These are phyloP conservation scores for Colletotrichum melonis DNA, from an alignment of 2,329 filamentous ascomycete genomes.

Conservation along the genomic window DNA sequence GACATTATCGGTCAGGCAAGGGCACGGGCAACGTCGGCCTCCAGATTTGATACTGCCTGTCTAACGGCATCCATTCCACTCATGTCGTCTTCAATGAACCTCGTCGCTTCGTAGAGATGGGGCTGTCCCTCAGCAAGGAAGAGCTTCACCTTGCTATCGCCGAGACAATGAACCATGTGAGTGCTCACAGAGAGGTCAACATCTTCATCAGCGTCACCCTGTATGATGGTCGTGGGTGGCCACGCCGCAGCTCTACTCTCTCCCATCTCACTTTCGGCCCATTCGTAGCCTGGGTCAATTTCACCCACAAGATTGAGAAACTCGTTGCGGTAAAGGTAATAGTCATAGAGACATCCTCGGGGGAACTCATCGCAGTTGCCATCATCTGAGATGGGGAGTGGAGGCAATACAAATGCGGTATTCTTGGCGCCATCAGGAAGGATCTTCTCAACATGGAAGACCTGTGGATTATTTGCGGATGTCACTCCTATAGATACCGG, in stretches of 20 bases:
- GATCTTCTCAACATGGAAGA: slow-evolving; percentile 43
- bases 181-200: slow-evolving; percentile 44
- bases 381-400: slow-evolving; percentile 1
- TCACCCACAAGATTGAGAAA: slow-evolving; percentile 42
- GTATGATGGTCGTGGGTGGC: slow-evolving; percentile 49
- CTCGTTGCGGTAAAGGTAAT: slow-evolving; percentile 46
- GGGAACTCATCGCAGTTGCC: slow-evolving; percentile 2
- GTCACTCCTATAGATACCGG: slow-evolving; percentile 41
- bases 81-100: slow-evolving; percentile 44
- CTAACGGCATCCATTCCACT: slow-evolving; percentile 43
- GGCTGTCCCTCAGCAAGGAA: slow-evolving; percentile 41
- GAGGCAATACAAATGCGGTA: background rate
- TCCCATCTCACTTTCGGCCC: slow-evolving; percentile 37
- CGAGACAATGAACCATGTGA: slow-evolving; percentile 42
- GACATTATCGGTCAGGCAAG: background rate
- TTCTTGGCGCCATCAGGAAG: slow-evolving; percentile 43
- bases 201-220: slow-evolving; percentile 44
- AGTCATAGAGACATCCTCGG: slow-evolving; percentile 45
- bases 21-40: slow-evolving; percentile 21
- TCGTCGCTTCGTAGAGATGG: slow-evolving; percentile 45
- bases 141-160: slow-evolving; percentile 40
- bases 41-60: slow-evolving; percentile 39
- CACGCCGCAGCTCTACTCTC: slow-evolving; percentile 39
- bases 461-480: slow-evolving; percentile 25
- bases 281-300: slow-evolving; percentile 46